Percentiles rank a stretch among this genome's conserved stretches.
Conservation (phyloP, 257 asterid species). For the Petrea volubilis region DNA sequence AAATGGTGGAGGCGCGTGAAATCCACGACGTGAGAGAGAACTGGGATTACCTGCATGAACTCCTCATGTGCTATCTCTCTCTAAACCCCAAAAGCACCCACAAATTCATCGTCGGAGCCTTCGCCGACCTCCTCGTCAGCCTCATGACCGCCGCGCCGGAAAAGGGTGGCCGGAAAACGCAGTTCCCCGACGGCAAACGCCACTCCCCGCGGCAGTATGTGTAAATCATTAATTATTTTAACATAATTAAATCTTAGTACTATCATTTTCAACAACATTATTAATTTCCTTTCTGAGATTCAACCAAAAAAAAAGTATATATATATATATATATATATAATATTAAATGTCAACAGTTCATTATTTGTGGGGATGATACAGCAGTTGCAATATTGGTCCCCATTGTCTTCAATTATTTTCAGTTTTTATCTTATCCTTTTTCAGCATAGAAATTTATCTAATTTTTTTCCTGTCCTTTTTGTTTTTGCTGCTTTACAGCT, state of each 20-base stretch:
- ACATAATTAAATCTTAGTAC: background rate
- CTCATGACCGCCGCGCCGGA: slow-evolving; percentile 48
- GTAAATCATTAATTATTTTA: background rate
- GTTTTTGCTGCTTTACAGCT: background rate
- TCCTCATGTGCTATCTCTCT: slow-evolving; percentile 69
- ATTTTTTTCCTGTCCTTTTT: background rate
- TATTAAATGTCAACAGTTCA: slow-evolving; percentile 37
- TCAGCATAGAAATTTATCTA: background rate
- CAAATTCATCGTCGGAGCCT: slow-evolving; percentile 85
- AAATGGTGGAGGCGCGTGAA: slow-evolving; percentile 90
- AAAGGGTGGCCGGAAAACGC: slow-evolving; percentile 31
- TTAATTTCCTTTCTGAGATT: background rate
- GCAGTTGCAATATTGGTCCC: slow-evolving; percentile 33
- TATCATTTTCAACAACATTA: slow-evolving; percentile 9
- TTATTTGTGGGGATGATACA: slow-evolving; percentile 14
- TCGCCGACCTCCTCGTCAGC: slow-evolving; percentile 78
- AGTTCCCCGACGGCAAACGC: slow-evolving; percentile 25
- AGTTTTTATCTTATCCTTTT: slow-evolving; percentile 25
- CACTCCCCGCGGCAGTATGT: slow-evolving; percentile 34
- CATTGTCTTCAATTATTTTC: slow-evolving; percentile 33
- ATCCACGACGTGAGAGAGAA: slow-evolving; percentile 48
- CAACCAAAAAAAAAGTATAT: no score
- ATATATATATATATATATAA: background rate
- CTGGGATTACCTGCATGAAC: slow-evolving; percentile 83
- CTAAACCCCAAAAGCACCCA: slow-evolving; percentile 83